These are phyloP conservation scores for Cucumis hystrix DNA, from an alignment of 306 rosid genomes.

Conservation along the genomic window DNA sequence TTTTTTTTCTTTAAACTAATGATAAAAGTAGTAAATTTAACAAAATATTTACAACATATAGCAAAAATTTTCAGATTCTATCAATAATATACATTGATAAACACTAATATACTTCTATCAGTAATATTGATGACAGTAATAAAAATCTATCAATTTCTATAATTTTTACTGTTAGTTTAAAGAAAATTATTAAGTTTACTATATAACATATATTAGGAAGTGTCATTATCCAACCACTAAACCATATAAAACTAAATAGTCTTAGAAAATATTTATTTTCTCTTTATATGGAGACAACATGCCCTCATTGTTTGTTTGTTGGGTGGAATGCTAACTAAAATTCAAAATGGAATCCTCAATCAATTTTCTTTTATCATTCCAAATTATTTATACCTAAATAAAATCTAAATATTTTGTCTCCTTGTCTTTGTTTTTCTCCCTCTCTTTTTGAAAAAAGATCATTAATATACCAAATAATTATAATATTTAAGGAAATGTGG, in stretches of 20 bases:
- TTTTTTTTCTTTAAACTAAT: too few species aligned
- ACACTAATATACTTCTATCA: too few species aligned
- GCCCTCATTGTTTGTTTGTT: slow-evolving; percentile 7
- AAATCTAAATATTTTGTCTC: background rate
- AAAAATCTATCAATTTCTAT: too few species aligned
- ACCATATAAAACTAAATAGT: background rate
- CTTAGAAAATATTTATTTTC: background rate
- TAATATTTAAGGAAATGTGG: background rate
- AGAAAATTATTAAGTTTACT: background rate
- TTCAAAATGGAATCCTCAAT: slow-evolving; percentile 5
- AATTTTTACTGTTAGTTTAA: too few species aligned
- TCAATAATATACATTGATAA: too few species aligned
- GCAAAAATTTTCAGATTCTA: too few species aligned
- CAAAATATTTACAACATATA: too few species aligned
- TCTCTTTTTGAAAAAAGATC: background rate
- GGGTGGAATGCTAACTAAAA: slow-evolving; percentile 1
- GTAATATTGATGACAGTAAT: too few species aligned
- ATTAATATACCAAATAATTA: background rate
- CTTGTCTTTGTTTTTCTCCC: background rate
- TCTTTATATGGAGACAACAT: slow-evolving; percentile 4
- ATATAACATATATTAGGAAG: background rate
- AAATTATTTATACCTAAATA: background rate
- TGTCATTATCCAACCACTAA: background rate
- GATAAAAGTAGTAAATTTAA: too few species aligned
- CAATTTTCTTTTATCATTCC: slow-evolving; percentile 1